phyloP scores from a whole-genome alignment of 116 monocot genomes.

The Zostera marina region DNA sequence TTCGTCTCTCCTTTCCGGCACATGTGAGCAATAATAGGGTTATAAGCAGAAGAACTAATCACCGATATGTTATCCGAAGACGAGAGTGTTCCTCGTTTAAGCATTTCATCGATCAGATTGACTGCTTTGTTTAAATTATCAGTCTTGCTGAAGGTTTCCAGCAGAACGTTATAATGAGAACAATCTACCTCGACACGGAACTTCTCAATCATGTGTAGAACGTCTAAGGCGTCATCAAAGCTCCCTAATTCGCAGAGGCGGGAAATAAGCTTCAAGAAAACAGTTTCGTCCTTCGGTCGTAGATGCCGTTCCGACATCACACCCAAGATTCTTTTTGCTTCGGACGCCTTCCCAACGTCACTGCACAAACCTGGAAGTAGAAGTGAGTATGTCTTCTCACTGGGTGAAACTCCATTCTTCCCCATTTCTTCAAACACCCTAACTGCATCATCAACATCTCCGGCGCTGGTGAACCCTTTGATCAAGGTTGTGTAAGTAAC shows the following conservation, averaged over 20 bases:
- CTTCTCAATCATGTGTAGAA: slow-evolving; percentile 20
- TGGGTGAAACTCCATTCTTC: slow-evolving; percentile 27
- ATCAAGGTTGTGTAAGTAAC: slow-evolving; percentile 70
- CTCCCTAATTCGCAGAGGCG: slow-evolving; percentile 36
- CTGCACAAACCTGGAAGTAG: slow-evolving; percentile 71
- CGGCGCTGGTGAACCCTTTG: slow-evolving; percentile 33
- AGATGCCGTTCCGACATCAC: slow-evolving; percentile 60
- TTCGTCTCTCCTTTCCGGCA: slow-evolving; percentile 30
- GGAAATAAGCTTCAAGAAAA: slow-evolving; percentile 45
- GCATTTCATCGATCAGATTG: slow-evolving; percentile 43
- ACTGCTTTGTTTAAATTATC: slow-evolving; percentile 28
- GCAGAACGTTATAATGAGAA: slow-evolving; percentile 41
- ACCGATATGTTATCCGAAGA: slow-evolving; percentile 14
- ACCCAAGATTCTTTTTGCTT: slow-evolving; percentile 31
- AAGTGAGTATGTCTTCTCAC: slow-evolving; percentile 46
- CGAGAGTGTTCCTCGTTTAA: slow-evolving; percentile 34
- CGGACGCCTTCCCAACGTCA: slow-evolving; percentile 21
- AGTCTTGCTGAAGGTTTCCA: slow-evolving; percentile 50
- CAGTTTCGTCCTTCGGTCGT: slow-evolving; percentile 41
- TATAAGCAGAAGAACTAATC: slow-evolving; percentile 44
- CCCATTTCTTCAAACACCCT: slow-evolving; percentile 40
- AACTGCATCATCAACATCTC: slow-evolving; percentile 37
- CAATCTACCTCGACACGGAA: slow-evolving; percentile 31
- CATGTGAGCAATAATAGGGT: slow-evolving; percentile 56
- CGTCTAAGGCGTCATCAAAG: slow-evolving; percentile 49